Base-by-base conservation (phyloP, 163 green algal species). In the Picocystis sp. region DNA sequence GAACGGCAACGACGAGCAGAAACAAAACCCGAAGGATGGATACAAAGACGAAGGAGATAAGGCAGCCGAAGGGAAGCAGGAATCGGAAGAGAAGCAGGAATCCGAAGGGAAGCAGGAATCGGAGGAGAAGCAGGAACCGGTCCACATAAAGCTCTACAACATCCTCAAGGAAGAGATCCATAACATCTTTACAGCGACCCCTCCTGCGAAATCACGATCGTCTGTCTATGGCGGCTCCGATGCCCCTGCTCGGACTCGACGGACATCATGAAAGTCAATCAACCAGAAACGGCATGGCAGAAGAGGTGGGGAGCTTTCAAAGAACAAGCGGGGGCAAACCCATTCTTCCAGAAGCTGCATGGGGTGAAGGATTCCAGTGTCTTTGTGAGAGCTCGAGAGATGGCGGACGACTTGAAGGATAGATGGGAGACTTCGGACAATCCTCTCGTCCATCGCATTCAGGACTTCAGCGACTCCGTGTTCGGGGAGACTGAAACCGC, bases 351-450 rank as follows among this genome's bases (percentile, higher is more conserved):
- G 24, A 47, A 57, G 51, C 22, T 57, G 24, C 17, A 57, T 15
- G 44, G 21, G 21, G 44, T 50, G 1, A 25, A 23, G 44, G 22
- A 25, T 24, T 33, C 22, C 44, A 25, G 21, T 23, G 22, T 24
- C 6, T 24, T 50, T 23, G 21, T 33, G 9, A 23, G 44, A 23
- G 21, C 22, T 23, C 44, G 44, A 23, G 71, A 84, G 56, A 49
- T 83, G 43, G 69, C 69, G 15, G 83, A 87, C 34, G 73, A 79
- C 57, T 43, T 92, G 14, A 66, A 77, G 11, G 79, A 92, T 53
- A 76, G 76, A 43, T 93, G 86, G 70, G 86, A 95, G 57, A 93
- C 83, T 2, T 80, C 58, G 35, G 84, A 95, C 58, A 78, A 64
- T 11, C 65, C 78, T 22, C 60, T 90, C 45, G 82, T 94, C 54